phyloP scores from a whole-genome alignment of 805 yeast genomes.

The Metschnikowia dekortorum region DNA sequence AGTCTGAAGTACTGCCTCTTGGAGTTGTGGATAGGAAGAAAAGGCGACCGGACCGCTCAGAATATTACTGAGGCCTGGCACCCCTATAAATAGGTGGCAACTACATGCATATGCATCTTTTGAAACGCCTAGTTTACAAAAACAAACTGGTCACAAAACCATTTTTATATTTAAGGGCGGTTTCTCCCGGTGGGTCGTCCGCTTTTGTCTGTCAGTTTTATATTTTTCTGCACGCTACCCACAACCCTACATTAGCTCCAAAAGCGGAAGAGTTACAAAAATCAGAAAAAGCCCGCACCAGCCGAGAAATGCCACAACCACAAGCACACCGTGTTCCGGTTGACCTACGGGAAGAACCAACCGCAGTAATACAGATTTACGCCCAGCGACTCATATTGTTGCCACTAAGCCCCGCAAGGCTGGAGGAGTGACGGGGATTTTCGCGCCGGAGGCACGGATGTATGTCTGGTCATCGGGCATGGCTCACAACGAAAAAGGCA shows the following conservation, averaged over 20 bases:
- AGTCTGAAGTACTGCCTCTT: no score
- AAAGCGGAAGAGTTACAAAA: not conserved
- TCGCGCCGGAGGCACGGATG: conserved; percentile 13
- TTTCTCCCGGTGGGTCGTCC: no score
- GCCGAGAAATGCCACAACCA: no score
- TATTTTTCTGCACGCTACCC: no score
- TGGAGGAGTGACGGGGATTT: not conserved
- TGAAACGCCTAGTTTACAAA: not conserved
- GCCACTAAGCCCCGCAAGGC: not conserved
- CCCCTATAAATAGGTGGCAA: not conserved
- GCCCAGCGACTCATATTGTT: not conserved
- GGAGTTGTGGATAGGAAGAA: not conserved
- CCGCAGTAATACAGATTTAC: not conserved
- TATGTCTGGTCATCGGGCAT: conserved; percentile 7
- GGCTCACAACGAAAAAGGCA: not conserved
- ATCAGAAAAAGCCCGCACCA: not conserved
- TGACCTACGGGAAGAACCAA: no score
- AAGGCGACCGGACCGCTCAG: not conserved
- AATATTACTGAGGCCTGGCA: not conserved
- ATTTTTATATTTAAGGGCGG: no score
- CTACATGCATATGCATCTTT: not conserved
- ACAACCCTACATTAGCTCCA: not conserved
- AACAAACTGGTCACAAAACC: no score
- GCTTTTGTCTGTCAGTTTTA: no score
- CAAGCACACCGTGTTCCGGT: no score